Evolutionary conservation across 73 alveolate genomes (phyloP), one percentile per base, ranked within the genome.

Genomic region (Paramecium caudatum): DNA sequence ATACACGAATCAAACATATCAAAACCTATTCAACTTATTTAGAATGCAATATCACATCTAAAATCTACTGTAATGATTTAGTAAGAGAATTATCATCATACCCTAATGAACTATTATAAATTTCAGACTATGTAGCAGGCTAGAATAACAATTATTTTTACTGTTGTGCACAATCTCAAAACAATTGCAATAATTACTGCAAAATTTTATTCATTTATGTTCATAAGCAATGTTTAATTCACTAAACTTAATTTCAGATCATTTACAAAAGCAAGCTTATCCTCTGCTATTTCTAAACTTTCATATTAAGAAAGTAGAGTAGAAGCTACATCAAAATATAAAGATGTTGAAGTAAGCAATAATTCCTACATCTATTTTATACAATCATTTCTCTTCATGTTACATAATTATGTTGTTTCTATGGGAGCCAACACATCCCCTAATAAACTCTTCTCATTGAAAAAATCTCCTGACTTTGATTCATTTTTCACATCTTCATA

Each of bases 241-340:
- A 74, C 47, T 8, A 74, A 45, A 4, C 69, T 41, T 74, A 74
- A 41, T 74, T 74, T 74, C 6, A 74, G 65, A 74, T 74, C 88
- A 37, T 74, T 45, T 1, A 74, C 43, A 15, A 74, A 74, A 9
- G 69, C 65, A 4, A 74, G 7, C 32, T 74, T 74, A 74, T 74
- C 88, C 43, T 74, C 88, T 19, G 47, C 43, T 27, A 41, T 41
- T 21, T 74, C 88, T 43, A 74, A 74, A 27, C 32, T 39, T 74
- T 74, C 88, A 74, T 74, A 74, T 45, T 74, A 74, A 10, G 19
- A 30, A 2, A 74, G 39, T 1, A 74, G 69, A 1, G 88, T 74
- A 21, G 62, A 37, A 39, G 88, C 88, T 41, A 74, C 88, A 74
- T 74, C 88, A 43, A 74, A 74, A 74, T 74, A 74, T 21, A 74